Percentiles rank a stretch among this genome's conserved stretches.
Evolutionary conservation across 352 stramenopile genomes (phyloP).

Genomic region (Pythium folliculosum): DNA sequence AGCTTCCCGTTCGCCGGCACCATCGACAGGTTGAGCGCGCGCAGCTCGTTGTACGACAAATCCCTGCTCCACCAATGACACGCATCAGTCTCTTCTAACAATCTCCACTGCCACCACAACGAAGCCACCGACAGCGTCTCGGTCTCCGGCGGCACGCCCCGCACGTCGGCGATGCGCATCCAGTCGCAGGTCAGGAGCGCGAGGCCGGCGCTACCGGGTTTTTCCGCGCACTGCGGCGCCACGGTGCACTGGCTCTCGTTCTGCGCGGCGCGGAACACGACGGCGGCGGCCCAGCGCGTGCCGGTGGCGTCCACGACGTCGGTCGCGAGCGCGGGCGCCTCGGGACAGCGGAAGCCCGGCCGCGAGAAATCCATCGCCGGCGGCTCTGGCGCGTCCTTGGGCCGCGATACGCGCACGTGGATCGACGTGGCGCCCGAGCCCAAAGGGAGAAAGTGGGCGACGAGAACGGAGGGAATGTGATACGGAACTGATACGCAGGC

Average conservation of each 20-base stretch:
- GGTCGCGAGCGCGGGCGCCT: not conserved
- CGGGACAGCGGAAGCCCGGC: constrained; percentile 1
- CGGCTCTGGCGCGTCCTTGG: not conserved
- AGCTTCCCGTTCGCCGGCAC: not conserved
- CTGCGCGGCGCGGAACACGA: not conserved
- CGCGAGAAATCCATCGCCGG: not conserved
- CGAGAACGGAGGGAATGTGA: not conserved
- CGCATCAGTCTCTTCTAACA: not conserved
- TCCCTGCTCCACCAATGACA: not conserved
- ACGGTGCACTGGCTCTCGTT: not conserved
- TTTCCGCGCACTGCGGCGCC: not conserved
- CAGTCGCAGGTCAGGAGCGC: constrained; percentile 12
- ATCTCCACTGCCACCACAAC: not conserved
- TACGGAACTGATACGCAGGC: not conserved
- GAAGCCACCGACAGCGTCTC: not conserved
- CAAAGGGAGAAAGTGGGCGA: not conserved
- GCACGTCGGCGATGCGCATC: constrained; percentile 11
- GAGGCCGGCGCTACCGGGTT: not conserved
- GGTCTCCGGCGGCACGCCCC: not conserved
- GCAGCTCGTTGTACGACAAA: constrained; percentile 1
- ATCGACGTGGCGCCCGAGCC: not conserved
- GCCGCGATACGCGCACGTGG: not conserved
- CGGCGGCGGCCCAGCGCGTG: not conserved
- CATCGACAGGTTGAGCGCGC: not conserved
- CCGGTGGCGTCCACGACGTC: not conserved